Evolutionary conservation across 2,329 filamentous ascomycete genomes (phyloP), one percentile per base, ranked within the genome.

Genomic region (Trichoderma citrinoviride): DNA sequence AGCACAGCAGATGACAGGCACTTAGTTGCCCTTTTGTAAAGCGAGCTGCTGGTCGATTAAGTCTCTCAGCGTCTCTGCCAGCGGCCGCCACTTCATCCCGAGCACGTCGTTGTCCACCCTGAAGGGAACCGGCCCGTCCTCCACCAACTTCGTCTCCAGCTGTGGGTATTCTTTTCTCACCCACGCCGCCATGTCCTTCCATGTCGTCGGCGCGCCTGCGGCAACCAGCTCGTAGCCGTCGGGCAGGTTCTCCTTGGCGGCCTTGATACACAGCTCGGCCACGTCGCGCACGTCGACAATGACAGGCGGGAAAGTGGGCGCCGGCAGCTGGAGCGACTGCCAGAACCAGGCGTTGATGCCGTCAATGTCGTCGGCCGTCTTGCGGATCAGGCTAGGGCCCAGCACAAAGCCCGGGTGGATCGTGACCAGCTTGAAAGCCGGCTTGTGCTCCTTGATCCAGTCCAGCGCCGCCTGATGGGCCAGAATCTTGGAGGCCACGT

Each of bases 401-500:
- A 69, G 52, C 19, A 68, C 67, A 61, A 68, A 69, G 1, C 55
- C 44, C 10, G 68, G 63, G 43, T 69, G 67, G n/a, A 69, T 15
- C 29, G 68, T 68, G n/a, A 53, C 44, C 17, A 69, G 37, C 1
- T 44, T 21, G 52, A 68, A 69, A 8, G 44, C 40, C 15, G 68
- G 67, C 53, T 61, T 57, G 33, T 69, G 60, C 33, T 61, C 53
- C 0, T 17, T 46, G 23, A 64, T 19, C 68, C 68, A 69, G 44
- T 69, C 61, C 15, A 55, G 25, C 6, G 67, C 61, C 6, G 65
- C 65, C 27, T 68, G 65, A 40, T 68, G 68, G 3, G 68, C 65
- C 29, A 68, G 47, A 41, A 69, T 68, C 57, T 69, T 68, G 23
- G 68, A 69, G 15, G 65, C 65, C 27, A 61, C 60, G 57, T 69